Conservation (phyloP, 163 green algal species). For the Prototheca wickerhamii region DNA sequence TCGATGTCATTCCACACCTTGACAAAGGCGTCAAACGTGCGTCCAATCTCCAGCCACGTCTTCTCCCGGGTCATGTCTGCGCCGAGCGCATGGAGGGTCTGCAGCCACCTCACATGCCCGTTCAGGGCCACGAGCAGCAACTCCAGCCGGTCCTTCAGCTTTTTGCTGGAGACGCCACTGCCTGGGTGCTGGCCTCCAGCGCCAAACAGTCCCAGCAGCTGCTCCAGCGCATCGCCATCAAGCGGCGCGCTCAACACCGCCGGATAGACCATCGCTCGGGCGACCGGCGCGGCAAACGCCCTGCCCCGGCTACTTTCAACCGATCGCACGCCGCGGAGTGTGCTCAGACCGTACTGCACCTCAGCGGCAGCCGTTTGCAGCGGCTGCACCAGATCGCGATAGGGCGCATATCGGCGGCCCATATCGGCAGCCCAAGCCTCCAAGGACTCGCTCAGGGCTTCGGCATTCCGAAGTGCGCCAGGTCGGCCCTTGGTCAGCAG, state of each 20-base stretch:
- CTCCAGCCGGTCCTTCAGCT: not conserved
- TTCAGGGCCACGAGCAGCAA: not conserved
- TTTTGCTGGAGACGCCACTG: not conserved
- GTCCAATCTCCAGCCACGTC: not conserved
- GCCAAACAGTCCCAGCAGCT: conserved; percentile 16
- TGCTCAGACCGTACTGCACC: conserved; percentile 57
- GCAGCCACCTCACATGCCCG: too few relatives aligned
- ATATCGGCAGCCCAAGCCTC: conserved; percentile 40
- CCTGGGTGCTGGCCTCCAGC: not conserved
- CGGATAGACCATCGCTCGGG: too few relatives aligned
- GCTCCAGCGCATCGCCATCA: too few relatives aligned
- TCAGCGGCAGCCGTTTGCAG: conserved; percentile 69
- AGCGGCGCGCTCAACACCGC: too few relatives aligned
- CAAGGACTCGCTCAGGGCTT: not conserved
- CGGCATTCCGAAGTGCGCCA: not conserved
- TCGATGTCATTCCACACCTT: conserved; percentile 48
- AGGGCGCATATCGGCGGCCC: conserved; percentile 40
- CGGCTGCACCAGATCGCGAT: conserved; percentile 71
- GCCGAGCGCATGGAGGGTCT: not conserved
- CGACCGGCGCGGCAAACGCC: too few relatives aligned
- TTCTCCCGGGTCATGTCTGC: not conserved
- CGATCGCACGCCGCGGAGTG: too few relatives aligned
- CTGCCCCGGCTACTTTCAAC: too few relatives aligned
- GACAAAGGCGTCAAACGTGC: conserved; percentile 18
- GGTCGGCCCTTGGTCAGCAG: not conserved